Evolutionary conservation across 139 green algal species (phyloP).

Genomic region (Closterium sp.): DNA sequence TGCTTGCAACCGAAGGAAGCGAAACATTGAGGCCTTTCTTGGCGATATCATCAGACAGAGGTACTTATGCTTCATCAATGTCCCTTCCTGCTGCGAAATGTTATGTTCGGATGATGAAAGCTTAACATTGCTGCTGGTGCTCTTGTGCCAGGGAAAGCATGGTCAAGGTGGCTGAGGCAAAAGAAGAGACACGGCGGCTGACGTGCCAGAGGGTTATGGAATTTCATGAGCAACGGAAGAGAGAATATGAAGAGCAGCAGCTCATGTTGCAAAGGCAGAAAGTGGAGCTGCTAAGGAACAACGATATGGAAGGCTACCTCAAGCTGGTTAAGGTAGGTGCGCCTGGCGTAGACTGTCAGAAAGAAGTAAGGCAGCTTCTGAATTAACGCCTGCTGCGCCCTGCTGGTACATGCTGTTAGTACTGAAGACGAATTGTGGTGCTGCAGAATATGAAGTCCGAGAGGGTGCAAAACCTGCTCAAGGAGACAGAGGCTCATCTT

Average conservation of each 20-base stretch:
- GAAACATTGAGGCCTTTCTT: background rate
- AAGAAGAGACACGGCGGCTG: background rate
- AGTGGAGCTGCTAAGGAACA: slow-evolving; percentile 67
- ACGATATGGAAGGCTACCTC: slow-evolving; percentile 79
- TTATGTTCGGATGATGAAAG: background rate
- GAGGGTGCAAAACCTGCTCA: slow-evolving; percentile 56
- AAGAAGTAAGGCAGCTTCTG: too few relatives aligned
- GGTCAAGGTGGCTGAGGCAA: background rate
- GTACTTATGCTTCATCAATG: background rate
- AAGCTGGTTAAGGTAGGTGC: slow-evolving; percentile 53
- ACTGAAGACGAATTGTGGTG: background rate
- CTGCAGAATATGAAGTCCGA: slow-evolving; percentile 46
- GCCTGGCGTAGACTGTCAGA: too few relatives aligned
- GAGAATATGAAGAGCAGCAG: background rate
- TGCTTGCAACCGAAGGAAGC: background rate
- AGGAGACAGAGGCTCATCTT: slow-evolving; percentile 94
- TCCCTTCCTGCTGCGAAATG: background rate
- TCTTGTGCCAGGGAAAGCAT: background rate
- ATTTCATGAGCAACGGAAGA: background rate
- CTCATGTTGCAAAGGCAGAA: slow-evolving; percentile 27
- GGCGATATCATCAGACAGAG: background rate
- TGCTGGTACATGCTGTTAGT: background rate
- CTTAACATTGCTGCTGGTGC: background rate
- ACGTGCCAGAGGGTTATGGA: background rate
- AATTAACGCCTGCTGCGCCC: background rate